phyloP scores from a whole-genome alignment of 345 rosid species.

The Sisymbrium irio region DNA sequence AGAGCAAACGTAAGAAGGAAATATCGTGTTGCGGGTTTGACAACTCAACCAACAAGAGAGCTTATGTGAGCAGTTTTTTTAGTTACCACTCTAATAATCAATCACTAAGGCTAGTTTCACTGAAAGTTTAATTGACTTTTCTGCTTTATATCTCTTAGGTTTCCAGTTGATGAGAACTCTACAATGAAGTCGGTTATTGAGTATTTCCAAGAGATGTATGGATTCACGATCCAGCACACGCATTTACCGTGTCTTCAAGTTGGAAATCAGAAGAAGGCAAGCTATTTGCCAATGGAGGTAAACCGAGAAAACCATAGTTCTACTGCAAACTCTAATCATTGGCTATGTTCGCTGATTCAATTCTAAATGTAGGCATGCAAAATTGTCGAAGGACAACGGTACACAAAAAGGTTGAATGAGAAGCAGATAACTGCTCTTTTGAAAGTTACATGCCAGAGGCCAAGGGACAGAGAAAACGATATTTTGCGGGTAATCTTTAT shows the following conservation, averaged over 20 bases:
- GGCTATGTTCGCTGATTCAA: too few species aligned
- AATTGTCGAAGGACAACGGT: constrained; percentile 96
- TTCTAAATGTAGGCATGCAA: constrained; percentile 71
- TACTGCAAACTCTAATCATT: too few species aligned
- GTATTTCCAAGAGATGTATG: constrained; percentile 98
- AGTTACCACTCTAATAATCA: not conserved
- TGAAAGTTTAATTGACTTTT: not conserved
- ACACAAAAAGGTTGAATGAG: constrained; percentile 89
- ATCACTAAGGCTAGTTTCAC: not conserved
- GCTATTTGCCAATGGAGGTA: constrained; percentile 99
- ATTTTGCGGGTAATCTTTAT: constrained; percentile 56
- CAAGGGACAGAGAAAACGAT: constrained; percentile 86
- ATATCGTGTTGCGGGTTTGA: constrained; percentile 98
- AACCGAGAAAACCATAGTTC: too few species aligned
- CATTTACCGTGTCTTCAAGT: constrained; percentile 99
- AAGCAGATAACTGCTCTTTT: constrained; percentile 90
- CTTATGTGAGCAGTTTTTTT: constrained; percentile 53
- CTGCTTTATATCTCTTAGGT: constrained; percentile 44
- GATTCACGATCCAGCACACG: constrained; percentile 83
- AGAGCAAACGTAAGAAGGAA: constrained; percentile 86
- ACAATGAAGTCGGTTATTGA: constrained; percentile 97
- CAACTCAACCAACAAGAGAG: constrained; percentile 96
- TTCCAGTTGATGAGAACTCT: constrained; percentile 91
- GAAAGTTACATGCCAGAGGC: constrained; percentile 95
- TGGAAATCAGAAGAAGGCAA: constrained; percentile 96